Evolutionary conservation across 192 early-diverging fungal species (phyloP).

Genomic region (Coemansia sp.): DNA sequence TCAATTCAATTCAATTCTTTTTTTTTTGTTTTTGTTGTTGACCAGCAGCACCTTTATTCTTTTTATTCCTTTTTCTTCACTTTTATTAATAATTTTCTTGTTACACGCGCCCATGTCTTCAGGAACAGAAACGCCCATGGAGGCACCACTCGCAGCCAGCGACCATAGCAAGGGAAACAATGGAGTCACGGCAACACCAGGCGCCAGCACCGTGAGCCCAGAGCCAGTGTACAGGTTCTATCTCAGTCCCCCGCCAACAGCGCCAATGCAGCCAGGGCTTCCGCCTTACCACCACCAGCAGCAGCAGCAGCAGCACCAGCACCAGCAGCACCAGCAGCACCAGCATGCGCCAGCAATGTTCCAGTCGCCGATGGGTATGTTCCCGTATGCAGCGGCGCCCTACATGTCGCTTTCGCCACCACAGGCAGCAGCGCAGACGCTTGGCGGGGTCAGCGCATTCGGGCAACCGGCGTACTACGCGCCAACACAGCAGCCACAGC

Average conservation of each 20-base stretch:
- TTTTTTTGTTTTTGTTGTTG: no score
- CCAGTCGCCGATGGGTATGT: conserved; percentile 32
- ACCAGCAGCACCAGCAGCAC: conserved; percentile 21
- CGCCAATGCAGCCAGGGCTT: conserved; percentile 18
- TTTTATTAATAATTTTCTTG: neutral
- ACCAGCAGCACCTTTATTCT: neutral
- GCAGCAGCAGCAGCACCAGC: conserved; percentile 18
- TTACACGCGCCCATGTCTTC: conserved; percentile 23
- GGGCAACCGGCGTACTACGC: conserved; percentile 43
- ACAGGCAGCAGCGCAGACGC: conserved; percentile 12
- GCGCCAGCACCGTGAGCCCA: conserved; percentile 13
- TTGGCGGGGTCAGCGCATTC: conserved; percentile 40
- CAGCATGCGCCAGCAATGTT: conserved; percentile 19
- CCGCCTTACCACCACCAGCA: conserved; percentile 8
- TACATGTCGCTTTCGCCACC: conserved; percentile 41
- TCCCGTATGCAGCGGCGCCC: conserved; percentile 20
- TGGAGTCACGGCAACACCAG: neutral
- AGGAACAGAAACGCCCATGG: conserved; percentile 40
- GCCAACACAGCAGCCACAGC: conserved; percentile 17
- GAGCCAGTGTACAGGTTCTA: conserved; percentile 53
- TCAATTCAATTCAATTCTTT: no score
- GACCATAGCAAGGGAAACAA: conserved; percentile 6
- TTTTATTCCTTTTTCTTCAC: neutral
- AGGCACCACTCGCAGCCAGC: conserved; percentile 11
- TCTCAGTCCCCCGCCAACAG: conserved; percentile 42